A percentile compares a stretch with the other conserved stretches of the same genome.
Evolutionary conservation across 768 basidiomycete genomes (phyloP).

Genomic region (Xerocomus spinulosus): DNA sequence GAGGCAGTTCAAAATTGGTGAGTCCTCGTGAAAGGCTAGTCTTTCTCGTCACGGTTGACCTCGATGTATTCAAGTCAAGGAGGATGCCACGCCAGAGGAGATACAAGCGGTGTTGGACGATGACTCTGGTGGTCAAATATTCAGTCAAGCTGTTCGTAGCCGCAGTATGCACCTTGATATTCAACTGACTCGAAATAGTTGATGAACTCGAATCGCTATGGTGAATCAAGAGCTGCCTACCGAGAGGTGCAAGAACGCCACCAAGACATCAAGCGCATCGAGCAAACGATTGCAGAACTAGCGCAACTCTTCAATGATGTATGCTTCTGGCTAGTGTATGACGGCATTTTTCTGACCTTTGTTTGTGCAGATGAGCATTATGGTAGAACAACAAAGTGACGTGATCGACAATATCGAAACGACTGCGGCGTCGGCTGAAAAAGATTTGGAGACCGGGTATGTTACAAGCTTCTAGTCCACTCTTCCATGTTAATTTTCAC

Average conservation of each 20-base stretch:
- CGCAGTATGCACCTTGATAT: background rate
- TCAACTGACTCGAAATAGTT: slow-evolving; percentile 44
- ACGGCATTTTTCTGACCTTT: slow-evolving; percentile 2
- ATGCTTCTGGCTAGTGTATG: slow-evolving; percentile 20
- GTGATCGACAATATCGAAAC: slow-evolving; percentile 78
- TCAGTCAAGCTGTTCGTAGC: slow-evolving; percentile 72
- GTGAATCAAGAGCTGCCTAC: slow-evolving; percentile 85
- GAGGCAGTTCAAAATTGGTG: slow-evolving; percentile 84
- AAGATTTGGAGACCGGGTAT: slow-evolving; percentile 84
- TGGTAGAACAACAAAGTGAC: slow-evolving; percentile 94
- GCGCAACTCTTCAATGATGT: slow-evolving; percentile 97
- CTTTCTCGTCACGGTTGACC: slow-evolving; percentile 1
- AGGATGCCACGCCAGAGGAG: slow-evolving; percentile 88
- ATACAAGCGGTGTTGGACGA: slow-evolving; percentile 83
- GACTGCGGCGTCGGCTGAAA: slow-evolving; percentile 67
- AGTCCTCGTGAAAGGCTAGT: slow-evolving; percentile 9
- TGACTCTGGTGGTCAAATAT: slow-evolving; percentile 78
- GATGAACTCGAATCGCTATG: slow-evolving; percentile 87
- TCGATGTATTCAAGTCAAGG: slow-evolving; percentile 59
- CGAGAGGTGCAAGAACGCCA: slow-evolving; percentile 97
- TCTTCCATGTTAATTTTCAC: background rate
- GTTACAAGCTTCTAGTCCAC: slow-evolving; percentile 17
- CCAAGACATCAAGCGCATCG: slow-evolving; percentile 93
- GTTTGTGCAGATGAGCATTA: slow-evolving; percentile 73
- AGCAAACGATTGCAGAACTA: slow-evolving; percentile 86